These are phyloP conservation scores for Penstemon davidsonii DNA, from an alignment of 257 asterid species.

Conservation along the genomic window DNA sequence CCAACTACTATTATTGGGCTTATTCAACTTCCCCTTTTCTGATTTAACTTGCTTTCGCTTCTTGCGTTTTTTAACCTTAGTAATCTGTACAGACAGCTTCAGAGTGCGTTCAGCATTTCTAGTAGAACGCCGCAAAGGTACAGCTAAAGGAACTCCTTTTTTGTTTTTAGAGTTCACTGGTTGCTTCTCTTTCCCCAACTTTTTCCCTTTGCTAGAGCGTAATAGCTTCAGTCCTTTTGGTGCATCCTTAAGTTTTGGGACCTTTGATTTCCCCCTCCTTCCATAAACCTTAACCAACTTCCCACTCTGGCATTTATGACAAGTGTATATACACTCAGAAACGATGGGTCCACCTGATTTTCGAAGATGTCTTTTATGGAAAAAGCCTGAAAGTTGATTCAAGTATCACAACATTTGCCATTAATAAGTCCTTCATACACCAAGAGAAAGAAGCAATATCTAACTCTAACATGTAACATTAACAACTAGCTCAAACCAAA, in stretches of 20 bases:
- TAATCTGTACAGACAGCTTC: slow-evolving; percentile 41
- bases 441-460: slow-evolving; percentile 11
- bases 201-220: slow-evolving; percentile 44
- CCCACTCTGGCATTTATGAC: slow-evolving; percentile 62
- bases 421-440: slow-evolving; percentile 13
- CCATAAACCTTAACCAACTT: slow-evolving; percentile 38
- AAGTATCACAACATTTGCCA: slow-evolving; percentile 24
- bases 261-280: slow-evolving; percentile 35
- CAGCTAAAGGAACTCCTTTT: slow-evolving; percentile 42
- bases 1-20: slow-evolving; percentile 40
- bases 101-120: slow-evolving; percentile 58
- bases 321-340: slow-evolving; percentile 49
- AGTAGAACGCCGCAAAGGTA: slow-evolving; percentile 90
- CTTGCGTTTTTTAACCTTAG: slow-evolving; percentile 51
- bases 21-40: slow-evolving; percentile 41
- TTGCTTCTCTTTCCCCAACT: slow-evolving; percentile 44
- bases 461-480: slow-evolving; percentile 19
- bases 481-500: too few species aligned
- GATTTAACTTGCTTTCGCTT: slow-evolving; percentile 45
- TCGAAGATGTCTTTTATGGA: slow-evolving; percentile 71
- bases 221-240: slow-evolving; percentile 43
- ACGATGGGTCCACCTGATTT: slow-evolving; percentile 50
- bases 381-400: slow-evolving; percentile 56
- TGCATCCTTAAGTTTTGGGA: slow-evolving; percentile 41
- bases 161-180: slow-evolving; percentile 38